Percentiles rank a stretch among this genome's conserved stretches.
Evolutionary conservation across 805 yeast genomes (phyloP).

Genomic region (Yarrowia sp.): DNA sequence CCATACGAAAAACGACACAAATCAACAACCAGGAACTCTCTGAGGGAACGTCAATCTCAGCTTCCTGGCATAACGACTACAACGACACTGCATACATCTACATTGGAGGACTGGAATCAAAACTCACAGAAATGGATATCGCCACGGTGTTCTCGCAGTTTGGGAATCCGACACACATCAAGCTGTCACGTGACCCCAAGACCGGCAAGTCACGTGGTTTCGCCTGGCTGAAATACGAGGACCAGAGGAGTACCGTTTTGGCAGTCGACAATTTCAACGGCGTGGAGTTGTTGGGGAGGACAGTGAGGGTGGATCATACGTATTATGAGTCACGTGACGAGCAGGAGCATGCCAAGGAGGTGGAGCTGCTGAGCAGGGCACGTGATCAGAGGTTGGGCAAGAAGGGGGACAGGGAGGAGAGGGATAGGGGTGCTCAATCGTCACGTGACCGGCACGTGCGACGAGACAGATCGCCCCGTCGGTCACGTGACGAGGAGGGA

Average conservation of each 20-base stretch:
- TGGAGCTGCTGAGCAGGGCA: constrained; percentile 6
- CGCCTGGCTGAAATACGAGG: constrained; percentile 83
- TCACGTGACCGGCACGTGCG: not conserved
- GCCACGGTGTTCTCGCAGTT: constrained; percentile 83
- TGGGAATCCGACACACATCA: constrained; percentile 82
- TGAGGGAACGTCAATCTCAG: constrained; percentile 61
- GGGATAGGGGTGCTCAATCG: not conserved
- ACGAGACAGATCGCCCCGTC: not conserved
- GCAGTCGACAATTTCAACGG: constrained; percentile 93
- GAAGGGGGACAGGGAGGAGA: not conserved
- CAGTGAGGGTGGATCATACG: constrained; percentile 73
- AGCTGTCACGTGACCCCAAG: constrained; percentile 68
- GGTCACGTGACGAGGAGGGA: not conserved
- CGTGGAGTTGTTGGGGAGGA: constrained; percentile 57
- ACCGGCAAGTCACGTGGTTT: constrained; percentile 75
- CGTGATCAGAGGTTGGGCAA: not conserved
- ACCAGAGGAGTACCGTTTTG: constrained; percentile 76
- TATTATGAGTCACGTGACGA: constrained; percentile 53
- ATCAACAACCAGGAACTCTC: constrained; percentile 72
- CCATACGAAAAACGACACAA: constrained; percentile 26
- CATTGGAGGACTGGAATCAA: constrained; percentile 73
- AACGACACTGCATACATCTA: constrained; percentile 72
- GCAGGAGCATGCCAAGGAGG: constrained; percentile 11
- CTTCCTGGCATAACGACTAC: constrained; percentile 92
- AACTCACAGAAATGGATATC: constrained; percentile 76